Percentiles rank a stretch among this genome's conserved stretches.
Evolutionary conservation across 2,329 filamentous ascomycete species (phyloP).

Genomic region (Sphaerulina vaccinii): DNA sequence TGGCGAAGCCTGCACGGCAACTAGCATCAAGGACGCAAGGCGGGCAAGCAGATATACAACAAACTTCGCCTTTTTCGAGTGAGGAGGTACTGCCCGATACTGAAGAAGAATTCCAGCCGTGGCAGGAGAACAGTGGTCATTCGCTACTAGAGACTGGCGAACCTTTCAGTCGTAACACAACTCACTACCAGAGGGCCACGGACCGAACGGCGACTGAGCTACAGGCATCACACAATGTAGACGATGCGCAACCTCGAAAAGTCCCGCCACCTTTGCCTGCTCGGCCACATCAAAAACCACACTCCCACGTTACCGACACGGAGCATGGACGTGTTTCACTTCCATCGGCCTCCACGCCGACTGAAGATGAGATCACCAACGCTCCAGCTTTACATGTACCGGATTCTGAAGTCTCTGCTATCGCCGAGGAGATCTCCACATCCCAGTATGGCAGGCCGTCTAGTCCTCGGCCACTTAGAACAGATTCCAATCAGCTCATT

Average conservation of each 20-base stretch:
- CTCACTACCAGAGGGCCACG: too few relatives aligned
- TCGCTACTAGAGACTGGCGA: background rate
- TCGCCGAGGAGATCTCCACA: constrained; percentile 16
- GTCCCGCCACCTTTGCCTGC: constrained; percentile 18
- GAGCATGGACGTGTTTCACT: background rate
- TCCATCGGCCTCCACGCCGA: background rate
- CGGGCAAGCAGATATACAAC: background rate
- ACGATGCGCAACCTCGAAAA: background rate
- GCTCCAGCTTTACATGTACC: constrained; percentile 14
- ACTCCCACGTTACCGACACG: background rate
- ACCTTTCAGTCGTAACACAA: too few relatives aligned
- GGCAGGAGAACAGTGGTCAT: constrained; percentile 24
- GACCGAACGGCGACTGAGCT: background rate
- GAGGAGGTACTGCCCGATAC: background rate
- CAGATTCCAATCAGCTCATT: too few relatives aligned
- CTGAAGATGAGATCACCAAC: background rate
- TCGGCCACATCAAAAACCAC: background rate
- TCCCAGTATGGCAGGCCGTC: background rate
- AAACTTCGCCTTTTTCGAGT: background rate
- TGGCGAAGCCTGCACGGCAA: constrained; percentile 1
- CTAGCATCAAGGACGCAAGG: background rate
- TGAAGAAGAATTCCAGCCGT: constrained; percentile 25
- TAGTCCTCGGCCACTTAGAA: too few relatives aligned
- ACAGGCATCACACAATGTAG: background rate
- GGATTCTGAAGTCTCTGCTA: constrained; percentile 14